phyloP scores from a whole-genome alignment of 169 alveolate genomes.

The Neospora caninum region DNA sequence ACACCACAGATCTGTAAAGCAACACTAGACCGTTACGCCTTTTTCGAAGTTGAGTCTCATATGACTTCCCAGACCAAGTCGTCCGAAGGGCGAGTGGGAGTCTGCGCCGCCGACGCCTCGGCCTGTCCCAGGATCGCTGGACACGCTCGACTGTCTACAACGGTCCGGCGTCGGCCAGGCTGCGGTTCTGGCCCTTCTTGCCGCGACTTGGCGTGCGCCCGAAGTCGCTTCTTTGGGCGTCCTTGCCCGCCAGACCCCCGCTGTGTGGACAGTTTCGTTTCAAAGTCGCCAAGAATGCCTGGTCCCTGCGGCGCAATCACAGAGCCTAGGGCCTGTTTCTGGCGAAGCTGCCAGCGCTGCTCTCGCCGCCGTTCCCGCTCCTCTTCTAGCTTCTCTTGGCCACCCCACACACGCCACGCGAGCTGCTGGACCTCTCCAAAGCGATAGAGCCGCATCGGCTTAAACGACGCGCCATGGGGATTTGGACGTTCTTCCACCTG shows the following conservation, averaged over 20 bases:
- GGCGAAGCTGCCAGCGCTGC: conserved; percentile 38
- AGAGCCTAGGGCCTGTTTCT: conserved; percentile 8
- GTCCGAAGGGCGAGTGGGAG: background rate
- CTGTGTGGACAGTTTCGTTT: background rate
- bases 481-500: conserved; percentile 43
- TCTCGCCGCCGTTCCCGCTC: conserved; percentile 23
- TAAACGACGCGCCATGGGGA: conserved; percentile 9
- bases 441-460: conserved; percentile 21
- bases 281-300: background rate
- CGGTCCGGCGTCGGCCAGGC: background rate
- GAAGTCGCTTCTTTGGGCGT: background rate
- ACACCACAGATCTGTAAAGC: too few relatives aligned
- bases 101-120: background rate
- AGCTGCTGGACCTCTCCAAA: background rate
- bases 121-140: too few relatives aligned
- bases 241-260: background rate
- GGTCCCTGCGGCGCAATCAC: background rate
- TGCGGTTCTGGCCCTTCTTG: background rate
- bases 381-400: background rate
- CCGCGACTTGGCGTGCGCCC: background rate
- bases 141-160: too few relatives aligned
- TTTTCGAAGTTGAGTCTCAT: background rate
- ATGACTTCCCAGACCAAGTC: background rate
- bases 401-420: conserved; percentile 31
- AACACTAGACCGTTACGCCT: too few relatives aligned